Evolutionary conservation across 768 basidiomycete genomes (phyloP).

Genomic region (Tricholoma terreum): DNA sequence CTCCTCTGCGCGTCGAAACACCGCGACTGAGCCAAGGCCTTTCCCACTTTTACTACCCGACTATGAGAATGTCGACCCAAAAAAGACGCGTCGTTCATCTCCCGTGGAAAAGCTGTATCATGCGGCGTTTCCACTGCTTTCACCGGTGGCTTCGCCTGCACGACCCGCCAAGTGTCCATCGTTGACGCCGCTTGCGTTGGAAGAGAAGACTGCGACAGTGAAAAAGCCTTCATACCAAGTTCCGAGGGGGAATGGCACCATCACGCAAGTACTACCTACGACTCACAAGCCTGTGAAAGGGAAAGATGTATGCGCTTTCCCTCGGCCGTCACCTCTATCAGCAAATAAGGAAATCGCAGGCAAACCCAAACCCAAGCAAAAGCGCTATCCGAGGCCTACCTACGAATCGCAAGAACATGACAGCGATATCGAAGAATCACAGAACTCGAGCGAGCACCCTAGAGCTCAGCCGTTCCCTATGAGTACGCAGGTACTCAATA

Average conservation of each 20-base stretch:
- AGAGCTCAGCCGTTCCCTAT: slow-evolving; percentile 39
- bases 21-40: slow-evolving; percentile 4
- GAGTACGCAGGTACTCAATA: slow-evolving; percentile 42
- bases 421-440: not conserved
- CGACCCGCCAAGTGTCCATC: slow-evolving; percentile 8
- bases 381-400: not conserved
- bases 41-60: not conserved
- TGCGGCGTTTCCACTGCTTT: slow-evolving; percentile 23
- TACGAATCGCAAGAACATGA: not conserved
- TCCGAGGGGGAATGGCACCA: not conserved
- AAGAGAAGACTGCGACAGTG: not conserved
- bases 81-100: not conserved
- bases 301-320: not conserved
- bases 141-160: slow-evolving; percentile 3
- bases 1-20: slow-evolving; percentile 13
- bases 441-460: not conserved
- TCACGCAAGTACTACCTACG: too few species aligned
- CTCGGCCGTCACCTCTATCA: not conserved
- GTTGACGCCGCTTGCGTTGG: too few species aligned
- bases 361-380: not conserved
- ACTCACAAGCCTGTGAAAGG: not conserved
- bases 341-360: not conserved
- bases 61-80: slow-evolving; percentile 1
- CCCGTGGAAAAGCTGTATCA: slow-evolving; percentile 10
- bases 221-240: not conserved